A percentile compares a stretch with the other conserved stretches of the same genome.
These are phyloP conservation scores for Pterocarpus santalinus DNA, from an alignment of 306 rosid species.

Conservation along the genomic window DNA sequence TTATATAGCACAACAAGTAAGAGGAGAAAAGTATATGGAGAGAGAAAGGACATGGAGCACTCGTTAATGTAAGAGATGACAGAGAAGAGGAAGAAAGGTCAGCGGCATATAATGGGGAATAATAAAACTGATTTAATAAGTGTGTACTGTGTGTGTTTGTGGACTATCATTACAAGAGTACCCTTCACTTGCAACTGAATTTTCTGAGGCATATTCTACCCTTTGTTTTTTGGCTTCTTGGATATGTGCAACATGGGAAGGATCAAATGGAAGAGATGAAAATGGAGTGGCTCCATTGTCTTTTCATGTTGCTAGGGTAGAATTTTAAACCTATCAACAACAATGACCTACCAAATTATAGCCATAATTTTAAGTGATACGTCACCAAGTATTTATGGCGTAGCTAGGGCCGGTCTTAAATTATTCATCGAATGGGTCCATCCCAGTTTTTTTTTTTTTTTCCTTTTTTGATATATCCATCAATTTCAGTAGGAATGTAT, in stretches of 20 bases:
- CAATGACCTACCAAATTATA: constrained; percentile 48
- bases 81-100: constrained; percentile 60
- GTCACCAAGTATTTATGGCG: constrained; percentile 61
- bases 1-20: constrained; percentile 48
- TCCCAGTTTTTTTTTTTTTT: constrained; percentile 29
- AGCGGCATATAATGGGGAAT: constrained; percentile 75
- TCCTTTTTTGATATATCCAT: constrained; percentile 10
- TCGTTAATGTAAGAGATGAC: constrained; percentile 68
- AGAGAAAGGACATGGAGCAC: constrained; percentile 35
- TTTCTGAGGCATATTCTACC: constrained; percentile 19
- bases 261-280: constrained; percentile 12
- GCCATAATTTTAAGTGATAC: constrained; percentile 51
- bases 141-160: background rate
- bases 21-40: constrained; percentile 20
- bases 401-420: constrained; percentile 54
- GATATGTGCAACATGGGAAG: background rate
- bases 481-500: background rate
- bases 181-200: constrained; percentile 53
- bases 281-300: constrained; percentile 39
- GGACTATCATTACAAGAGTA: constrained; percentile 54
- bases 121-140: constrained; percentile 54
- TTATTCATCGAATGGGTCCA: constrained; percentile 51
- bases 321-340: constrained; percentile 46
- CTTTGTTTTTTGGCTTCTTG: background rate
- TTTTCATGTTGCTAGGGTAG: constrained; percentile 37